phyloP scores from a whole-genome alignment of 2,329 filamentous ascomycete genomes.

The Simplicillium sp. region DNA sequence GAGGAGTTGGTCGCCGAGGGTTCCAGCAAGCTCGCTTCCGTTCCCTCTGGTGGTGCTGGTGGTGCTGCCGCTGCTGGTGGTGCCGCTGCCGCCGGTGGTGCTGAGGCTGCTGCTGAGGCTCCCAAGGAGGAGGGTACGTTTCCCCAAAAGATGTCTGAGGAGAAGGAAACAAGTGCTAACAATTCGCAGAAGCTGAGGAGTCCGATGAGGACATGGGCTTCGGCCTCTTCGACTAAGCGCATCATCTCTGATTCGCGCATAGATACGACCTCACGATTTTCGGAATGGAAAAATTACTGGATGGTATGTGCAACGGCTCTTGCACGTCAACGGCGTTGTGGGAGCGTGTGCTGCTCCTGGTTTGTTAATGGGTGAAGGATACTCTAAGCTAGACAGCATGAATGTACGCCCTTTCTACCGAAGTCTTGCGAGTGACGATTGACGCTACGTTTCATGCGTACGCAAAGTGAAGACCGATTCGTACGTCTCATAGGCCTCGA shows the following conservation, averaged over 20 bases:
- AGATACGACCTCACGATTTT: not conserved
- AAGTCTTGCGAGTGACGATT: too few relatives aligned
- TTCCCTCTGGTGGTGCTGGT: conserved; percentile 82
- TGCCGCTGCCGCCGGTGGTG: conserved; percentile 58
- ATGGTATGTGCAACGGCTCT: too few relatives aligned
- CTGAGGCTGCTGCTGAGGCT: conserved; percentile 53
- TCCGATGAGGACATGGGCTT: conserved; percentile 31
- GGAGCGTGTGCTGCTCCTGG: too few relatives aligned
- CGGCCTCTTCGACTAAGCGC: conserved; percentile 9
- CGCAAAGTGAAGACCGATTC: too few relatives aligned
- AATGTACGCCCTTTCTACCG: too few relatives aligned
- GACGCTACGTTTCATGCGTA: too few relatives aligned
- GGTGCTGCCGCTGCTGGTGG: conserved; percentile 58
- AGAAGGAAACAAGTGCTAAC: conserved; percentile 42
- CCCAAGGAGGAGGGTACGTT: conserved; percentile 55
- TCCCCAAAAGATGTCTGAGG: conserved; percentile 39
- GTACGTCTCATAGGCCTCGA: too few relatives aligned
- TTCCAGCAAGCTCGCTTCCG: conserved; percentile 89
- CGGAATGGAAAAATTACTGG: not conserved
- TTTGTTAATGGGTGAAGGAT: too few relatives aligned
- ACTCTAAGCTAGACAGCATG: too few relatives aligned
- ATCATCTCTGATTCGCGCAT: not conserved
- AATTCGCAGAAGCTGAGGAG: conserved; percentile 6
- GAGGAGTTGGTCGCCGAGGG: conserved; percentile 92
- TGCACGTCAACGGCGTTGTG: too few relatives aligned